Percentiles rank a stretch among this genome's conserved stretches.
Conservation (phyloP, 1,284 basidiomycete species). For the Moniliella sp. region DNA sequence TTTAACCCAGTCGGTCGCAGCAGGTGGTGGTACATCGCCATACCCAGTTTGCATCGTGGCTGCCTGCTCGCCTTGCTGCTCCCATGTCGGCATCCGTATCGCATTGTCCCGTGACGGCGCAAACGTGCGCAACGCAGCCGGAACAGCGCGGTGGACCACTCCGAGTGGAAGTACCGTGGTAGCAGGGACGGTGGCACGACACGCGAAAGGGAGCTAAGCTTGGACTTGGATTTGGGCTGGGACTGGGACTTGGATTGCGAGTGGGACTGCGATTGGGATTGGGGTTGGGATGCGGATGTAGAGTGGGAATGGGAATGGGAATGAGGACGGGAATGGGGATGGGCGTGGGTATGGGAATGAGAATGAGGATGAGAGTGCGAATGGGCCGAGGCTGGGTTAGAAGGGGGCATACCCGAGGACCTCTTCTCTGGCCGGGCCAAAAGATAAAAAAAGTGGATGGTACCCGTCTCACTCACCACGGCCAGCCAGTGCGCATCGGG, state of each 20-base stretch:
- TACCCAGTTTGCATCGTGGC: constrained; percentile 1
- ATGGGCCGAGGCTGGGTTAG: background rate
- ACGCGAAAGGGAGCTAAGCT: background rate
- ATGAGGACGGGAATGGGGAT: background rate
- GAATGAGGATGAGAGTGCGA: background rate
- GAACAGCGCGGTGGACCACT: constrained; percentile 21
- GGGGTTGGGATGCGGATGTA: background rate
- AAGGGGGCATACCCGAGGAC: background rate
- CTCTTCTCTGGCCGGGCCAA: background rate
- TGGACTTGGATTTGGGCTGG: background rate
- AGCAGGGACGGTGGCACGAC: constrained; percentile 10
- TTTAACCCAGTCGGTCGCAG: background rate
- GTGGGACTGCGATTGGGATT: background rate
- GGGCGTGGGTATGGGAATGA: background rate
- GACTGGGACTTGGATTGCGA: constrained; percentile 1
- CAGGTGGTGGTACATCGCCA: background rate
- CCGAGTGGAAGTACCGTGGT: constrained; percentile 18
- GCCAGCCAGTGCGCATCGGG: constrained; percentile 12
- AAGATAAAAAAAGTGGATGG: constrained; percentile 20
- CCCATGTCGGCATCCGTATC: constrained; percentile 8
- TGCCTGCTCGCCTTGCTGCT: constrained; percentile 1
- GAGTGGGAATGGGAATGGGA: constrained; percentile 1
- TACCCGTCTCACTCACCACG: constrained; percentile 23
- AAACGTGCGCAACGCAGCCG: constrained; percentile 7
- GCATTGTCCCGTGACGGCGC: constrained; percentile 10